Evolutionary conservation across 2,329 filamentous ascomycete species (phyloP), one percentile per base, ranked within the genome.

Genomic region (Metarhizium anisopliae): DNA sequence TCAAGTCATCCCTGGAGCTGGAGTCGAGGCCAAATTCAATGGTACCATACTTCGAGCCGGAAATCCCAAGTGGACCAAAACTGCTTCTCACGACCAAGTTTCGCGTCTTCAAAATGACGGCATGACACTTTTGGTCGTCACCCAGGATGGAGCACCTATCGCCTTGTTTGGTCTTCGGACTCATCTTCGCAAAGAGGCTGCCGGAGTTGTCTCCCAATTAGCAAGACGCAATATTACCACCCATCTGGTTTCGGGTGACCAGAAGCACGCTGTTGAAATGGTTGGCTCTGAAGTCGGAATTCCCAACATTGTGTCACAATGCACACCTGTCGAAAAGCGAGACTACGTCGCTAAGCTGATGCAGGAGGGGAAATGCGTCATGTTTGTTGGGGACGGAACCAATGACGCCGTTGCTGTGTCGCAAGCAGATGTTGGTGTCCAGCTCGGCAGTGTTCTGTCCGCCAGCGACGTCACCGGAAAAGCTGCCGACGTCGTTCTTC

Each of bases 331-430:
- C 2, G 73, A 81, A 58, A 86, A 86, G 62, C 72, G 76, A 29
- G 64, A 69, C 2, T 85, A 84, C 63, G 68, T 85, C 53, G 66
- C 70, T 52, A 55, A 54, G 2, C 66, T 78, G 49, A 70, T 73
- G 53, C 57, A 57, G 18, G 32, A 60, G 18, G 61, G 59, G n/a
- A 64, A 62, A 32, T 56, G 49, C 29, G 75, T 82, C 55, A 68
- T 86, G 55, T 86, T 86, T 67, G 74, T 78, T 45, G 83, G 84
- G 36, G 83, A 86, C 60, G 83, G 84, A 11, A 84, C 81, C 7
- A 86, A 86, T 63, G 83, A 86, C 62, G 81, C 84, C 0, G 73
- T 79, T 4, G 83, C 83, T 1, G 73, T 87, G 3, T 78, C 81
- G 3, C 76, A 81, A 61, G 82, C 84, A 29, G 72, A 78, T 42